Evolutionary conservation across 768 basidiomycete species (phyloP), one percentile per base, ranked within the genome.

Genomic region (Pleurotus cornucopiae): DNA sequence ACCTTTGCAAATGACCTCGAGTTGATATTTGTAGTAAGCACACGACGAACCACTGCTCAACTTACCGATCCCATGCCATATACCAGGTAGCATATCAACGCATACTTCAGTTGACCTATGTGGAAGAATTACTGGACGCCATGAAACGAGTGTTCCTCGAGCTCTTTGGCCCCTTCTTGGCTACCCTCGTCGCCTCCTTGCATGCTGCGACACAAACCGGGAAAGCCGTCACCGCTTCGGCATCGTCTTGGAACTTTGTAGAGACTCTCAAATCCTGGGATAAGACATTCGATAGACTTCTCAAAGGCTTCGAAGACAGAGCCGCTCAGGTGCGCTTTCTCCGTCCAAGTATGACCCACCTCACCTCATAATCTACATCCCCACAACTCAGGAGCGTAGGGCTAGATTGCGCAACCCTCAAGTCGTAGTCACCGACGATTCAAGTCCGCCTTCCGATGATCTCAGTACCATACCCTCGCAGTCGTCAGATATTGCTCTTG

Each of bases 1-100:
- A 86, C 92, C 0, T 91, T 94, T 64, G 87, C 91, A 26, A 99
- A 99, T 67, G 94, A 95, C 60, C 78, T 98, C 45, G 96, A 96
- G 59, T 81, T 99, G 63, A 95, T 98, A 55, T 98, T 99, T 66
- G 96, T 97, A 67, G 94, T 95, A 64, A 62, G 90, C 76, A 44
- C 52, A 39, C 9, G 21, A 52, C 52, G 25, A 30, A 38, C 5
- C 46, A 53, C 23, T 25, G 46, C 49, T 39, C 55, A 49, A 51
- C 34, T 25, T 52, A 20, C 12, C 53, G 58, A 55, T 56, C 57
- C 45, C 20, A 16, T 58, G 23, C 23, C 53, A 41, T 20, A 12
- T 34, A 16, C 43, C 64, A 96, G 94, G 94, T 96, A 54, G 93
- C 94, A 39, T 98, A 97, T 74, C 94, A 97, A 66, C 90, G 95